A percentile compares a stretch with the other conserved stretches of the same genome.
Evolutionary conservation across 176 grass and related monocot species (phyloP).

Genomic region (Olyra latifolia): DNA sequence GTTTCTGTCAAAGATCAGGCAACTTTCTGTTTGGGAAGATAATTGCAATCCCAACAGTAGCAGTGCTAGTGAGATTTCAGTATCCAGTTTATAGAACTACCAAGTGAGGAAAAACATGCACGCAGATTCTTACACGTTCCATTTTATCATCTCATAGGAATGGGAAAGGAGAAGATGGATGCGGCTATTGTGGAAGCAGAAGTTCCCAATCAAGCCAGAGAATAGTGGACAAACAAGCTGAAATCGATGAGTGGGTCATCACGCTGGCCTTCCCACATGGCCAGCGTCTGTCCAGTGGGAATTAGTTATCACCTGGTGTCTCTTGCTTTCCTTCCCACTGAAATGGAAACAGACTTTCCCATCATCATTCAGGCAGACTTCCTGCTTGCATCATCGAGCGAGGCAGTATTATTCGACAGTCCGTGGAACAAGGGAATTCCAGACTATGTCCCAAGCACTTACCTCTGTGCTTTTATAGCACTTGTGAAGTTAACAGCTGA

Average conservation of each 20-base stretch:
- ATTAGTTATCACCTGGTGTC: constrained; percentile 30
- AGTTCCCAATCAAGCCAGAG: too few species aligned
- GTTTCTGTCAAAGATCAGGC: constrained; percentile 67
- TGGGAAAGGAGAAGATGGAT: constrained; percentile 40
- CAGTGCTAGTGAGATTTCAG: constrained; percentile 48
- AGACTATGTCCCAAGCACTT: constrained; percentile 58
- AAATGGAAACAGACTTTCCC: constrained; percentile 68
- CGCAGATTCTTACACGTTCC: constrained; percentile 49
- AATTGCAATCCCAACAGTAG: constrained; percentile 5
- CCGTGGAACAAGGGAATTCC: constrained; percentile 86
- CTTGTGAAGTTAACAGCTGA: constrained; percentile 48
- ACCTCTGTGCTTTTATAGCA: constrained; percentile 53
- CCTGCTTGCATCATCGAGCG: constrained; percentile 65
- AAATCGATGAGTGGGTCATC: too few species aligned
- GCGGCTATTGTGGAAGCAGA: constrained; percentile 82
- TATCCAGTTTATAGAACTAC: constrained; percentile 54
- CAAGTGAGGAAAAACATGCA: constrained; percentile 48
- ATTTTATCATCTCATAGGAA: constrained; percentile 52
- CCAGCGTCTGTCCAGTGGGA: constrained; percentile 46
- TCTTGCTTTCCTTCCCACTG: constrained; percentile 79
- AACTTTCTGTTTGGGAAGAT: constrained; percentile 48
- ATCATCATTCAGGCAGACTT: constrained; percentile 88
- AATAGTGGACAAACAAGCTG: constrained; percentile 60
- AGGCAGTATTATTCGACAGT: constrained; percentile 56
- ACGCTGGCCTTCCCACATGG: constrained; percentile 61